Base-by-base conservation (phyloP, 2,329 filamentous ascomycete species). In the Ampelomyces quisqualis region DNA sequence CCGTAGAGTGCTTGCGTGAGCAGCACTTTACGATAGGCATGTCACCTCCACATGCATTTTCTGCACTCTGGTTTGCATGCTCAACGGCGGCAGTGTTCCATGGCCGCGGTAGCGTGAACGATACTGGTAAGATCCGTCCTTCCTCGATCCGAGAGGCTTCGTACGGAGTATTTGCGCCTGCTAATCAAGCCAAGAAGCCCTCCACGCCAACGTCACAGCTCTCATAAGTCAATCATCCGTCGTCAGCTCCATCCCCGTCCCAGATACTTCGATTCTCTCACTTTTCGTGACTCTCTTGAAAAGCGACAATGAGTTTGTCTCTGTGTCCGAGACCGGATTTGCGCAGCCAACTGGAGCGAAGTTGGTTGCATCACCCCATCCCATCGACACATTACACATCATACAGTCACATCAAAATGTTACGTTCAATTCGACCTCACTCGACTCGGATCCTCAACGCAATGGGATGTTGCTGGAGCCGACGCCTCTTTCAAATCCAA, bases 121-220 rank as follows among this genome's bases (percentile, higher is more conserved):
- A 42, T 20, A 53, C 50, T 41, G 56, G 61, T 62, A 58, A 53
- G 53, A 42, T 51, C 43, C 39, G 36, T 42, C 24, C 38, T 7
- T 24, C 27, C 20, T 39, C 35, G 35, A 44, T 45, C 48, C 43
- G 43, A 30, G 38, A 42, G 37, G 35, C 48, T 45, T 54, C 50
- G 55, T 55, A n/a, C n/a, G n/a, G n/a, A n/a, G n/a, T n/a, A 55
- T 59, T 52, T 38, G 21, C 40, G 39, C 49, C 40, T 59, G 47
- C 60, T 62, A 55, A 64, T 47, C 26, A 52, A 57, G 51, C 52
- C 53, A 47, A 51, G 43, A 53, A 66, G 53, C 49, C 48, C 45
- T 50, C 17, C 62, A 62, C 50, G 47, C 45, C 43, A 66, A 66
- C 44, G 40, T 38, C 34, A 63, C 57, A 17, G 40, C 45, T 41